A percentile compares a stretch with the other conserved stretches of the same genome.
Evolutionary conservation across 1,284 basidiomycete genomes (phyloP).

Genomic region (Singerocomus inundabilis): DNA sequence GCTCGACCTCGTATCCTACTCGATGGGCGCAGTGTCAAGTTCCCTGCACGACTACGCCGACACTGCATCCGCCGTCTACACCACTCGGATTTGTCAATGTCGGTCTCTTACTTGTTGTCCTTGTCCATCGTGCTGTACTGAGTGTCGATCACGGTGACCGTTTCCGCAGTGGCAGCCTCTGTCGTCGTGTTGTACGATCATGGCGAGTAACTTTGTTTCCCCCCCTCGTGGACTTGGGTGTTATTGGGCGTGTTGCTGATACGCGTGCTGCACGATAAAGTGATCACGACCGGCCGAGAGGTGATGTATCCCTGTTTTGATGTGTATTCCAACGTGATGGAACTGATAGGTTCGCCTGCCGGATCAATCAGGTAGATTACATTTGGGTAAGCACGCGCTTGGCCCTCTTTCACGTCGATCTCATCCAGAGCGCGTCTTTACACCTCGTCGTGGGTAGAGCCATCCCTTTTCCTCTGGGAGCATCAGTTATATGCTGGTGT

Average conservation of each 20-base stretch:
- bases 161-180: not conserved
- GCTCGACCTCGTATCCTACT: too few relatives aligned
- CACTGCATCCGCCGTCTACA: not conserved
- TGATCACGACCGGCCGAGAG: conserved; percentile 4
- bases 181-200: conserved; percentile 3
- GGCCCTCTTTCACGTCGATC: not conserved
- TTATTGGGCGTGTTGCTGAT: not conserved
- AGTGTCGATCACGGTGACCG: not conserved
- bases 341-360: too few relatives aligned
- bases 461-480: conserved; percentile 2
- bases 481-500: conserved; percentile 18
- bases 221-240: too few relatives aligned
- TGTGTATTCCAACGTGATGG: too few relatives aligned
- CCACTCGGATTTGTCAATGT: too few relatives aligned
- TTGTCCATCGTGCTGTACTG: not conserved
- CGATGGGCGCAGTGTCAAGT: too few relatives aligned
- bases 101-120: not conserved
- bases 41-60: too few relatives aligned
- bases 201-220: not conserved
- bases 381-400: conserved; percentile 16
- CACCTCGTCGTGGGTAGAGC: not conserved
- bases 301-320: not conserved
- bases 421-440: not conserved
- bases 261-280: not conserved
- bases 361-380: conserved; percentile 10